phyloP scores from a whole-genome alignment of 2,329 filamentous ascomycete genomes.

The Scedosporium minutisporum region DNA sequence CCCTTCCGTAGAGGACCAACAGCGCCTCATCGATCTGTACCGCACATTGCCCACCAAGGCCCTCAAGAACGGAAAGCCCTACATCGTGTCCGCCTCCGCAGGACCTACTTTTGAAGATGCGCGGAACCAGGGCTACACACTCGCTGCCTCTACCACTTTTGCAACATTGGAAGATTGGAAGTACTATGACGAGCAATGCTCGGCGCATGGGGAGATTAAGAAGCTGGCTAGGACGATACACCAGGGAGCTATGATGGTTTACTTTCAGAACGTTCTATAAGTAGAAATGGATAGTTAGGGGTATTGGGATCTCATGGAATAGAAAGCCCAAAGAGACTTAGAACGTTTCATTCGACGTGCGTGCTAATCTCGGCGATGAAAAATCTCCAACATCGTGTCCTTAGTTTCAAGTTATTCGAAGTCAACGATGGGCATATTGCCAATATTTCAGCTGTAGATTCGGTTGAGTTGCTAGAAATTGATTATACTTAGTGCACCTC shows the following conservation, averaged over 20 bases:
- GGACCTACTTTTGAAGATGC: constrained; percentile 40
- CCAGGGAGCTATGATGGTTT: constrained; percentile 40
- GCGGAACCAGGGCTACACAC: constrained; percentile 47
- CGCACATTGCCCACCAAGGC: constrained; percentile 20
- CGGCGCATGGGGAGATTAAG: constrained; percentile 21
- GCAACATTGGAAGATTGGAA: constrained; percentile 47
- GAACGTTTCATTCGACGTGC: background rate
- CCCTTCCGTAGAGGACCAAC: constrained; percentile 19
- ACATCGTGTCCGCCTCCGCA: constrained; percentile 43
- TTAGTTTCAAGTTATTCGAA: too few species aligned
- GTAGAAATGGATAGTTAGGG: background rate
- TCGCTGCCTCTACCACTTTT: constrained; percentile 48
- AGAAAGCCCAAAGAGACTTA: background rate
- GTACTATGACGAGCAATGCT: constrained; percentile 45
- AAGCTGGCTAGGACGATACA: constrained; percentile 20
- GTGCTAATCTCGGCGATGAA: too few species aligned
- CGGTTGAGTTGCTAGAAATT: too few species aligned
- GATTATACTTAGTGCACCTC: too few species aligned
- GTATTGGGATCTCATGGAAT: too few species aligned
- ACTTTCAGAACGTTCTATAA: constrained; percentile 25
- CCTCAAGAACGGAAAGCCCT: constrained; percentile 48
- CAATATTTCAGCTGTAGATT: too few species aligned
- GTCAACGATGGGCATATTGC: too few species aligned
- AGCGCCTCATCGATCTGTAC: constrained; percentile 21
- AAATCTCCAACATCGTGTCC: too few species aligned